phyloP scores from a whole-genome alignment of 139 green algal species.

The Micromonas commoda region DNA sequence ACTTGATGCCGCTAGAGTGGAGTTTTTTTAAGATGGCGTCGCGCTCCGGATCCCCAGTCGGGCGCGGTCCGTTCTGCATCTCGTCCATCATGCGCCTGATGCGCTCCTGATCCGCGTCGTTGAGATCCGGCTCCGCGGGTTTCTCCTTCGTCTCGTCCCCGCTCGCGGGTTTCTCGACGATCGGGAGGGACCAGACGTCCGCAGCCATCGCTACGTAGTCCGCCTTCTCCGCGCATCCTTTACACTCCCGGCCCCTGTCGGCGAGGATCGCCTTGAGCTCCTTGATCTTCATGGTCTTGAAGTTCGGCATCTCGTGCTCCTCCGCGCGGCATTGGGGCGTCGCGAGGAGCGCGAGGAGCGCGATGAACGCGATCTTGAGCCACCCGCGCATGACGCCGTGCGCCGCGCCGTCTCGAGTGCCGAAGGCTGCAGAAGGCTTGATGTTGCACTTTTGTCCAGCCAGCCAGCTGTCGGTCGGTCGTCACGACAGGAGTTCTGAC shows the following conservation, averaged over 20 bases:
- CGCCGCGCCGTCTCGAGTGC: neutral
- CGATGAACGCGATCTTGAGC: neutral
- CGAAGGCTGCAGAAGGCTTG: neutral
- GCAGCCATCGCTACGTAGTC: neutral
- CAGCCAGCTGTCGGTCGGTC: neutral
- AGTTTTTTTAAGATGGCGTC: neutral
- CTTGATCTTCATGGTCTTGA: neutral
- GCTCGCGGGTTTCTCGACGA: neutral
- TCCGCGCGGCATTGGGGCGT: neutral
- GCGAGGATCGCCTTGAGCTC: neutral
- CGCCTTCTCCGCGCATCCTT: neutral
- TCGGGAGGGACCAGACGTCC: neutral
- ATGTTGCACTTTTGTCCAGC: neutral
- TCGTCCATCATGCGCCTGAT: neutral
- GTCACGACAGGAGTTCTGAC: too few species aligned
- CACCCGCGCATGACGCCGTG: neutral
- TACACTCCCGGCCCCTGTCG: neutral
- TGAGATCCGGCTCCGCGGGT: neutral
- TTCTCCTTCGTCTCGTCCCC: neutral
- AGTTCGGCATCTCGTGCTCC: neutral
- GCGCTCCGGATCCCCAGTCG: neutral
- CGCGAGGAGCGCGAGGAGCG: neutral
- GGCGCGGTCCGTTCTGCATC: neutral
- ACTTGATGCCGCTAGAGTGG: neutral
- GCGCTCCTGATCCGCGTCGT: neutral